Conservation (phyloP, 2,329 filamentous ascomycete species). For the Graphiopsis chlorocephala region DNA sequence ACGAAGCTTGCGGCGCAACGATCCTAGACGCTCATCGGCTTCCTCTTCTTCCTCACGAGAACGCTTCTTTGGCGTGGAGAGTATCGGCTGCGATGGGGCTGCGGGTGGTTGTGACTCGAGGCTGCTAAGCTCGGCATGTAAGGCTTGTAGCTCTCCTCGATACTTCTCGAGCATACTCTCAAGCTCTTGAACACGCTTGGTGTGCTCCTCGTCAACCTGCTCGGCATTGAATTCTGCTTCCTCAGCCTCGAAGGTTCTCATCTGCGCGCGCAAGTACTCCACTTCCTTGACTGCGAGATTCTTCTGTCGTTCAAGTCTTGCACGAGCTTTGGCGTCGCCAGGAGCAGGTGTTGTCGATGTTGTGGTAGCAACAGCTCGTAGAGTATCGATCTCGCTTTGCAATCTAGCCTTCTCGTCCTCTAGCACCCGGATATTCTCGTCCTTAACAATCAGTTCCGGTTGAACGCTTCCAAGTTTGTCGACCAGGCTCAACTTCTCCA, state of each 20-base stretch:
- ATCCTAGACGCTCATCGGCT: conserved; percentile 70
- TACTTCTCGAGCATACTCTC: conserved; percentile 86
- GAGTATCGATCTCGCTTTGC: conserved; percentile 66
- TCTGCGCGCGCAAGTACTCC: conserved; percentile 87
- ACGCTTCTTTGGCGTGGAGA: conserved; percentile 50
- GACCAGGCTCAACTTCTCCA: conserved; percentile 75
- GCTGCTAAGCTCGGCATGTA: conserved; percentile 71
- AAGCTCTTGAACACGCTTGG: conserved; percentile 72
- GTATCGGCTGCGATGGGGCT: conserved; percentile 54
- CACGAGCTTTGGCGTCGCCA: conserved; percentile 64
- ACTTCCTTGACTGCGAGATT: conserved; percentile 85
- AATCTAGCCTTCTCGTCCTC: conserved; percentile 68
- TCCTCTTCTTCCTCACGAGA: conserved; percentile 47
- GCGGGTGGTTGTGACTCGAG: conserved; percentile 49
- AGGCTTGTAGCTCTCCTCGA: conserved; percentile 70
- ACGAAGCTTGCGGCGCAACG: conserved; percentile 82
- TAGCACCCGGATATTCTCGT: conserved; percentile 69
- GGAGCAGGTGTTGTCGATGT: conserved; percentile 29
- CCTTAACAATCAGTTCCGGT: conserved; percentile 73
- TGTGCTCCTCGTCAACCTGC: conserved; percentile 71
- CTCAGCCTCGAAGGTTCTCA: conserved; percentile 82
- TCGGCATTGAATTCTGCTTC: conserved; percentile 83
- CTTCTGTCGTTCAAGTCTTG: conserved; percentile 81
- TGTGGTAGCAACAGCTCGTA: conserved; percentile 49
- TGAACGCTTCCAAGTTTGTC: conserved; percentile 77